These are phyloP conservation scores for Exophiala oligosperma DNA, from an alignment of 2,329 filamentous ascomycete species.

Conservation along the genomic window DNA sequence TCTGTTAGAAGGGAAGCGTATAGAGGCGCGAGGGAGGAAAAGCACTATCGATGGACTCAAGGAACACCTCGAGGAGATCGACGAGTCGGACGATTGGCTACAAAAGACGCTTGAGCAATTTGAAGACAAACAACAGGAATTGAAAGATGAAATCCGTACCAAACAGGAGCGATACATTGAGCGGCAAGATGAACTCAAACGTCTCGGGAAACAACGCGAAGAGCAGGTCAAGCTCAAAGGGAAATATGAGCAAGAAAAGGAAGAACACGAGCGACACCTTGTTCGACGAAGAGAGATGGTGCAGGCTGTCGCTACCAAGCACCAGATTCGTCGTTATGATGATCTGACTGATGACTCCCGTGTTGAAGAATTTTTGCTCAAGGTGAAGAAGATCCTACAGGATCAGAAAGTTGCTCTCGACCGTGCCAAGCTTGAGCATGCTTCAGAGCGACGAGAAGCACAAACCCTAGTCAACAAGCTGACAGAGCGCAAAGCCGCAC, in stretches of 20 bases:
- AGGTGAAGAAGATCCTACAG: slow-evolving; percentile 69
- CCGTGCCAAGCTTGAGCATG: slow-evolving; percentile 69
- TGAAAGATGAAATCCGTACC: slow-evolving; percentile 62
- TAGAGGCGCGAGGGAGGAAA: slow-evolving; percentile 70
- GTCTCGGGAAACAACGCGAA: slow-evolving; percentile 23
- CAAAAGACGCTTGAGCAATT: slow-evolving; percentile 73
- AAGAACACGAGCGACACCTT: slow-evolving; percentile 80
- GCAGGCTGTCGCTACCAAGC: slow-evolving; percentile 71
- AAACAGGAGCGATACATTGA: slow-evolving; percentile 66
- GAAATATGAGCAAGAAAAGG: slow-evolving; percentile 80
- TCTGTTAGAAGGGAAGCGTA: slow-evolving; percentile 72
- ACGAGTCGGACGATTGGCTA: slow-evolving; percentile 75
- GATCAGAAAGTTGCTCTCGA: slow-evolving; percentile 82
- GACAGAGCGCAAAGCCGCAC: slow-evolving; percentile 69
- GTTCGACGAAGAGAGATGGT: slow-evolving; percentile 70
- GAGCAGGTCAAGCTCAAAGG: slow-evolving; percentile 58
- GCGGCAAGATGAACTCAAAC: slow-evolving; percentile 53
- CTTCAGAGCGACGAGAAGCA: slow-evolving; percentile 72
- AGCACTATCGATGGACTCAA: slow-evolving; percentile 70
- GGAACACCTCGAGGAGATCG: slow-evolving; percentile 71
- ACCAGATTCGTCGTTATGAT: slow-evolving; percentile 83
- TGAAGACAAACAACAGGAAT: slow-evolving; percentile 68
- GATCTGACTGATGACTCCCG: slow-evolving; percentile 72
- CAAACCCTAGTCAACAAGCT: slow-evolving; percentile 71
- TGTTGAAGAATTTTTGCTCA: slow-evolving; percentile 74